Evolutionary conservation across 2,329 filamentous ascomycete genomes (phyloP), one percentile per base, ranked within the genome.

Genomic region (Botryosphaeria dothidea): DNA sequence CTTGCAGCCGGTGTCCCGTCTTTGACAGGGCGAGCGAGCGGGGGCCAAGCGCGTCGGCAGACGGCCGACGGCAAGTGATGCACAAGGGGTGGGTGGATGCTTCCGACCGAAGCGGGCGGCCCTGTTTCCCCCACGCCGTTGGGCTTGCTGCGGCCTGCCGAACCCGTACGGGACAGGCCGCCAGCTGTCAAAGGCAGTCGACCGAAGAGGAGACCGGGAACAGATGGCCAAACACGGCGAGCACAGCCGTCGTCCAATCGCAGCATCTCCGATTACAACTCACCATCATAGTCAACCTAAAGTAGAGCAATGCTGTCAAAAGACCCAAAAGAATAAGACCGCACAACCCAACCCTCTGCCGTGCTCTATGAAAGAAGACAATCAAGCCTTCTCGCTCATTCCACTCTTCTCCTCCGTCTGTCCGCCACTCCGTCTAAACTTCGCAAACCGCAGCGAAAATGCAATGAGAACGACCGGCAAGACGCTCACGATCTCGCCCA

Each of bases 401-500:
- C n/a, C n/a, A n/a, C n/a, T n/a, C n/a, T n/a, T n/a, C n/a, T n/a
- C n/a, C 54, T 25, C 17, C 7, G 7, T 29, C 23, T 43, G 9
- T 11, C 25, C 27, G n/a, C 17, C 38, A 15, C 15, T 17, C 38
- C 17, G 9, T 17, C 38, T 17, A 34, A 60, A 46, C 19, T 41
- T 60, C 27, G 41, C 41, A 46, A 60, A 85, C 48, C 75, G 75
- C 71, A 86, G 70, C 65, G 79, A 76, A 69, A 86, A 77, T 0
- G 87, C 88, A 48, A 84, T 83, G 5, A 80, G 71, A 69, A 92
- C 83, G 3, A 93, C 89, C 0, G 90, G 90, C 72, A 91, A 65
- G 0, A 93, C 88, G 70, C 90, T 92, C 0, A 92, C 88, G 34
- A 93, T 73, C 78, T 93, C 90, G 0, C 90, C 90, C 8, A 92